A percentile compares a stretch with the other conserved stretches of the same genome.
These are phyloP conservation scores for Tremellales sp. DNA, from an alignment of 1,284 basidiomycete genomes.

Conservation along the genomic window DNA sequence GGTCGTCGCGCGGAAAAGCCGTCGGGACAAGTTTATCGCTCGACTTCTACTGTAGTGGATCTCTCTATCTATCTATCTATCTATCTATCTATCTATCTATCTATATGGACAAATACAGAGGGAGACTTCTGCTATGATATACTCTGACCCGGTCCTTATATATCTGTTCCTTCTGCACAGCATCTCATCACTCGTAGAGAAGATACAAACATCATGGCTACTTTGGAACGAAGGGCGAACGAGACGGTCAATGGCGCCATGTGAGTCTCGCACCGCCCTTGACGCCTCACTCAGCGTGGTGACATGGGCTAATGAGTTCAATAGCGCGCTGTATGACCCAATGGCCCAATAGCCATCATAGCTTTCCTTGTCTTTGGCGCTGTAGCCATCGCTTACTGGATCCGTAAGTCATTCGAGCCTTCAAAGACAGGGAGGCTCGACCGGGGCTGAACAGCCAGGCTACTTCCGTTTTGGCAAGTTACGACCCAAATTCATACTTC, in stretches of 20 bases:
- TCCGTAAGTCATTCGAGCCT: conserved; percentile 7
- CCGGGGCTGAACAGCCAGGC: conserved; percentile 3
- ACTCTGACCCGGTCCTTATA: no score
- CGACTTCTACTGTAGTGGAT: no score
- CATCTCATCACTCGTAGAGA: no score
- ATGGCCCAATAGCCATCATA: conserved; percentile 14
- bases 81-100: no score
- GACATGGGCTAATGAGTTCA: not conserved
- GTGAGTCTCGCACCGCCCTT: not conserved
- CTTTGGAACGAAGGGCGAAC: not conserved
- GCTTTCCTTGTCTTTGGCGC: conserved; percentile 10
- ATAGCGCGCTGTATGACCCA: conserved; percentile 19
- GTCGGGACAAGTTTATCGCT: no score
- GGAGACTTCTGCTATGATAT: no score
- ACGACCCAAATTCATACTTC: conserved; percentile 12
- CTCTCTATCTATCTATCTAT: no score
- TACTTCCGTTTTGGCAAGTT: conserved; percentile 9
- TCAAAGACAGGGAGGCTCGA: not conserved
- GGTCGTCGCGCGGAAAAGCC: no score
- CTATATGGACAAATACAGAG: no score
- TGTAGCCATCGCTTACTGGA: conserved; percentile 13
- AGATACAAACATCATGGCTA: not conserved
- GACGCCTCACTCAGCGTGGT: not conserved
- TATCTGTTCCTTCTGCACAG: no score
- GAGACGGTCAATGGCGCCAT: not conserved